Evolutionary conservation across 169 alveolate genomes (phyloP), one percentile per base, ranked within the genome.

Genomic region (Plasmodium vinckei): DNA sequence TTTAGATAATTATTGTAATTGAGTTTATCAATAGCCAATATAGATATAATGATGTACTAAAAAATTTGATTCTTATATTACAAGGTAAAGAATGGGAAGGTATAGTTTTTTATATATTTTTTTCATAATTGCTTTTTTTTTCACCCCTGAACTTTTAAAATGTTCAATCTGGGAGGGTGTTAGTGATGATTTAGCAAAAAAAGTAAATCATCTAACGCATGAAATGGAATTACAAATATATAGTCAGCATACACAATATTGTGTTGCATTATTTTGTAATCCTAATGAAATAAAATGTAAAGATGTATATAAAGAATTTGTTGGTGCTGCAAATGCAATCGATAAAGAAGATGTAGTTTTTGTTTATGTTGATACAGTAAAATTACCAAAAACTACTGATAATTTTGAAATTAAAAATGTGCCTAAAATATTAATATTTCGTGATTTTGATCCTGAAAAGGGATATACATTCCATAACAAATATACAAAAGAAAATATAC

Each of bases 181-280:
- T 23, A 47, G 86, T 54, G 84, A 82, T 63, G 90, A 68, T 17
- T 68, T 67, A 3, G 42, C 56, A 7, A 82, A 69, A 46, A 65
- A 82, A 42, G 84, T 82, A 47, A 82, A 82, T n/a, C 90, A 82
- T 51, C 47, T 82, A 46, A 82, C 90, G 1, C 90, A 82, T 23
- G 90, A 82, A 1, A 84, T 82, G 1, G 90, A 82, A 44, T 56
- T 82, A 44, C 90, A 82, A 46, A 82, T 82, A 67, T 82, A 68
- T 15, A 82, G 90, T 15, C 90, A 82, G 21, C 90, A 82, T 61
- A 54, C 90, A 46, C 51, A 10, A n/a, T 67, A 82, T 42, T 51
- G 72, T 27, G 60, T 87, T 42, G 92, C 79, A 44, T 73, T 87
- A 39, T 87, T 87, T 72, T 87, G 92, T 73, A 87, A 71, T 42